phyloP scores from a whole-genome alignment of 192 early-diverging fungal species.

The Backusella parvicylindrica region DNA sequence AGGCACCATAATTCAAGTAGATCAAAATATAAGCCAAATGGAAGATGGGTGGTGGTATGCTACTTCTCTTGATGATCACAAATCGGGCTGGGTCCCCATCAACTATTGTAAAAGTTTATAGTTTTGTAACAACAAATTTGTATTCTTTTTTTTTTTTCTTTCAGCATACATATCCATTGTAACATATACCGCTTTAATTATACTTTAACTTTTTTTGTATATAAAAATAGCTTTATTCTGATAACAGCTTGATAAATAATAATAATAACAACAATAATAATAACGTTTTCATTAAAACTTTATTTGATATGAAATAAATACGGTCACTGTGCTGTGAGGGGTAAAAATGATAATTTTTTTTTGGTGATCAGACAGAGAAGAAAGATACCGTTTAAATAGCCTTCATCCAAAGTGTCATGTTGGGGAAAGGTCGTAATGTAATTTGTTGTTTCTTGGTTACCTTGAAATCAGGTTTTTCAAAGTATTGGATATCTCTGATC shows the following conservation, averaged over 20 bases:
- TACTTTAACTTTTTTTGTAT: not conserved
- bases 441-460: constrained; percentile 41
- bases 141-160: not conserved
- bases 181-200: not conserved
- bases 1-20: not conserved
- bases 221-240: not conserved
- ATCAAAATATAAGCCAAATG: not conserved
- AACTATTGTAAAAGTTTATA: constrained; percentile 16
- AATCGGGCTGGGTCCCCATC: constrained; percentile 10
- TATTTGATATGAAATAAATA: not conserved
- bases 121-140: not conserved
- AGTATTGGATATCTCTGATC: constrained; percentile 37
- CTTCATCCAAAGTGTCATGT: constrained; percentile 32
- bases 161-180: not conserved
- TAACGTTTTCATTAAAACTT: not conserved
- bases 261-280: not conserved
- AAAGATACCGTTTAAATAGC: not conserved
- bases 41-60: constrained; percentile 15
- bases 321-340: too few species aligned
- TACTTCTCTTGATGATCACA: not conserved
- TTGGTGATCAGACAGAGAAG: too few species aligned
- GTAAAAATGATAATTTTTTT: too few species aligned
- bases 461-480: constrained; percentile 38
- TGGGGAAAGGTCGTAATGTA: constrained; percentile 44
- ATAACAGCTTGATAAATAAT: not conserved